Base-by-base conservation (phyloP, 2,329 filamentous ascomycete genomes). In the Diaporthe sp. region DNA sequence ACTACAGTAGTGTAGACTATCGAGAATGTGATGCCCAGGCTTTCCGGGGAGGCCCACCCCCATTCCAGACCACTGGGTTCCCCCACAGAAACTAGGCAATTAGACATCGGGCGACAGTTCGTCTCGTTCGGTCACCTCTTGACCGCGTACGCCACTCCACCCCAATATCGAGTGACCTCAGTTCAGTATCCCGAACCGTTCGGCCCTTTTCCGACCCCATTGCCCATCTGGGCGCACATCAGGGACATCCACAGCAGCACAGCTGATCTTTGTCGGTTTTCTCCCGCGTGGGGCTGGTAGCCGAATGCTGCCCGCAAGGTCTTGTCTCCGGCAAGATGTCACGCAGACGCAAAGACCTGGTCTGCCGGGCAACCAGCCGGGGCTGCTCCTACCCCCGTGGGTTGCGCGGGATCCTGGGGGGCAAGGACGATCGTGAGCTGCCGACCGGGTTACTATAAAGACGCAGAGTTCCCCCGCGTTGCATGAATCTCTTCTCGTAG, bases 181-280 rank as follows among this genome's bases (percentile, higher is more conserved):
- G 65, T 42, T 42, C 49, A 55, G 34, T 42, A 55, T 70, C 49
- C 34, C 47, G n/a, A 37, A 25, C 15, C 37, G 22, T 31, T 70
- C 65, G 65, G 65, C 65, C 65, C 65, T 70, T 70, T 70, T 70
- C 34, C 65, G 65, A 22, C 53, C 65, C 49, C 37, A 39, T 39
- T 0, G 37, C 3, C 34, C 65, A 31, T 67, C 63, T 70, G 65
- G 65, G 49, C 63, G 53, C 22, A 28, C 63, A 53, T 28, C 22
- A 39, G 47, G 47, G 47, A 68, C 63, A 68, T 53, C 63, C 63
- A 68, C 63, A 53, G 31, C 63, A 53, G 47, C 34, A 70, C 65
- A 70, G 65, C 65, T 70, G 65, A 70, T 70, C 65, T 42, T n/a
- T 70, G 49, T 55, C 49, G 65, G 34, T 70, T 70, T 70, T 42